Base-by-base conservation (phyloP, 106 monocot species). In the Dioscorea alata region DNA sequence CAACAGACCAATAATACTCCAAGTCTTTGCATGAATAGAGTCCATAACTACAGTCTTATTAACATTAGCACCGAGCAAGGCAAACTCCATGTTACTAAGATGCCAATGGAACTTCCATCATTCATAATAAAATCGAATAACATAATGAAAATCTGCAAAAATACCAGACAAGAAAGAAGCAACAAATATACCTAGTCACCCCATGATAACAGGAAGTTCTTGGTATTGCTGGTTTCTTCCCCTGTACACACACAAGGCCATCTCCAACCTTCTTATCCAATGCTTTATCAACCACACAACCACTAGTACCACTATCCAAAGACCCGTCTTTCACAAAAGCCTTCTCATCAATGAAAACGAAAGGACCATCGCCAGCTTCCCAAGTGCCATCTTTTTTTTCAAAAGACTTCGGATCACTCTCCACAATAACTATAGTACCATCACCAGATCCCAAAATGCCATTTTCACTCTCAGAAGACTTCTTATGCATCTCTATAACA, bases 161-260 rank as follows among this genome's bases (percentile, higher is more conserved):
- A 42, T 10, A 42, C 1, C 1, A 42, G 42, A 42, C 42, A 42
- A 10, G 0, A 42, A 42, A 42, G 42, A 42, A 42, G 42, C 6
- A 42, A 42, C 42, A 42, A 10, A 42, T 6, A 42, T 42, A 66
- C 65, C 65, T 66, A 49, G 65, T 66, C 9, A 66, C 65, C 4
- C 65, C 65, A 66, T 66, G 65, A 66, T 66, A 66, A 49, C 65
- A 6, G 3, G 65, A 66, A 8, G 65, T 66, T 22, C 65, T 48
- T n/a, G 34, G 42, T 34, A 49, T 42, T 1, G 15, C 48, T 48
- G n/a, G 17, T 48, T 66, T 66, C 65, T 66, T 66, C 20, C 33
- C 19, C n/a, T 13, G 21, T 1, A 66, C 48, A 48, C 18, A 16
- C 15, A 19, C 54, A 54, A 54, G 7, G 23, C 59, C 59, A 59